phyloP scores from a whole-genome alignment of 2,329 filamentous ascomycete genomes.

The Neofusicoccum parvum region DNA sequence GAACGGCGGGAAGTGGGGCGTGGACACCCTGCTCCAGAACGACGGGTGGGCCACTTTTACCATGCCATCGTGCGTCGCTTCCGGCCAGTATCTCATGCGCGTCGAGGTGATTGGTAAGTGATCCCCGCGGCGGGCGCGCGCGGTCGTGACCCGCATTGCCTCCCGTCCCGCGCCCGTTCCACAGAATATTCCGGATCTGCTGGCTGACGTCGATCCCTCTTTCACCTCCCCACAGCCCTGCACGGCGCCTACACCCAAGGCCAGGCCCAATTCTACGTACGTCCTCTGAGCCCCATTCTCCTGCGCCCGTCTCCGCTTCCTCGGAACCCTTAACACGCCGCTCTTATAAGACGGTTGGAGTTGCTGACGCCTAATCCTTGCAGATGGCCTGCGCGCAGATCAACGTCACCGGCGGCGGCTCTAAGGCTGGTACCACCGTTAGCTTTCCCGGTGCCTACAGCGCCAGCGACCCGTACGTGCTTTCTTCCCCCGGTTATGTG shows the following conservation, averaged over 20 bases:
- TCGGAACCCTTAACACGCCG: not conserved
- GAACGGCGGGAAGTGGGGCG: slow-evolving; percentile 49
- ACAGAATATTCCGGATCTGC: slow-evolving; percentile 12
- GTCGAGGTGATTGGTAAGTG: slow-evolving; percentile 25
- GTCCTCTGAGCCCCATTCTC: not conserved
- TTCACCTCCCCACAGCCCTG: slow-evolving; percentile 19
- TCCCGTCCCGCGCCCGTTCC: not conserved
- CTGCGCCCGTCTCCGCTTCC: not conserved
- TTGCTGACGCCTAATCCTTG: not conserved
- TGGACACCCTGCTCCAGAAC: slow-evolving; percentile 53
- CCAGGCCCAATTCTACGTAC: slow-evolving; percentile 20
- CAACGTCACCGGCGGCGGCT: slow-evolving; percentile 15
- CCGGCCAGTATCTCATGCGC: slow-evolving; percentile 33
- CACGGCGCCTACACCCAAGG: slow-evolving; percentile 23
- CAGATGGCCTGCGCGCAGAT: slow-evolving; percentile 20
- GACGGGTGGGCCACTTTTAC: slow-evolving; percentile 46
- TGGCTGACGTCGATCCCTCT: slow-evolving; percentile 7
- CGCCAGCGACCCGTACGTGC: slow-evolving; percentile 14
- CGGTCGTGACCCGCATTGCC: not conserved
- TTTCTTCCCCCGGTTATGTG: not conserved
- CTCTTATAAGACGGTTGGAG: not conserved
- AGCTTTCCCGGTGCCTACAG: slow-evolving; percentile 16
- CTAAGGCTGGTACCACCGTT: slow-evolving; percentile 20
- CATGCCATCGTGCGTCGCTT: slow-evolving; percentile 38
- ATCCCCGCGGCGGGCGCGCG: not conserved